Percentiles rank a stretch among this genome's conserved stretches.
phyloP scores from a whole-genome alignment of 371 early-diverging fungal genomes.

The Mortierella sp. region DNA sequence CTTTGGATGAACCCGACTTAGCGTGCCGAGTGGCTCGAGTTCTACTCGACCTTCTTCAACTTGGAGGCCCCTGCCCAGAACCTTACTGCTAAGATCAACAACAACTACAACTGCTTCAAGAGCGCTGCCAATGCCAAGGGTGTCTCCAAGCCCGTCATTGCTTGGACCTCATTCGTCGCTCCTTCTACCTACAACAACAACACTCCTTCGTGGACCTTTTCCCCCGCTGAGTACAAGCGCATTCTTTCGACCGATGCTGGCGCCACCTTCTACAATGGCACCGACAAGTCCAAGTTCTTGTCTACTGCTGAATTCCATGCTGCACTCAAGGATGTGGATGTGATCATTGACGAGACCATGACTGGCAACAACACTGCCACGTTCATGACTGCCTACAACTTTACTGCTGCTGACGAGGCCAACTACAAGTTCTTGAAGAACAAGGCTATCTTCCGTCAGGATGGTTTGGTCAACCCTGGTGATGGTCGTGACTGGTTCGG shows the following conservation, averaged over 20 bases:
- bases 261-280: slow-evolving; percentile 57
- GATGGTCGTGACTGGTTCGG: slow-evolving; percentile 81
- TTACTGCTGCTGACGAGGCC: slow-evolving; percentile 39
- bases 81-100: slow-evolving; percentile 62
- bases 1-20: slow-evolving; percentile 25
- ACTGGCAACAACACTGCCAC: slow-evolving; percentile 56
- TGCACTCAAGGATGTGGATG: slow-evolving; percentile 70
- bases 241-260: slow-evolving; percentile 74
- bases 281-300: slow-evolving; percentile 44
- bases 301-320: slow-evolving; percentile 60
- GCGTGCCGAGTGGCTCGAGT: slow-evolving; percentile 84
- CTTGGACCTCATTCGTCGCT: slow-evolving; percentile 74
- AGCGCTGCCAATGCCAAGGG: slow-evolving; percentile 55
- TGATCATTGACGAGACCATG: slow-evolving; percentile 80
- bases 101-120: slow-evolving; percentile 75
- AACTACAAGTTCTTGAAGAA: slow-evolving; percentile 73
- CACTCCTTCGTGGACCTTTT: slow-evolving; percentile 71
- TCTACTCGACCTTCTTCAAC: slow-evolving; percentile 80
- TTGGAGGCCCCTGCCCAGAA: slow-evolving; percentile 69
- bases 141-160: slow-evolving; percentile 66
- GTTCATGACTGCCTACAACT: slow-evolving; percentile 64
- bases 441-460: slow-evolving; percentile 73
- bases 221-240: slow-evolving; percentile 68
- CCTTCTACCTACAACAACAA: slow-evolving; percentile 75
- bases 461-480: slow-evolving; percentile 68